Percentiles rank a stretch among this genome's conserved stretches.
Conservation (phyloP, 805 yeast species). For the Saccharomycopsis fodiens region DNA sequence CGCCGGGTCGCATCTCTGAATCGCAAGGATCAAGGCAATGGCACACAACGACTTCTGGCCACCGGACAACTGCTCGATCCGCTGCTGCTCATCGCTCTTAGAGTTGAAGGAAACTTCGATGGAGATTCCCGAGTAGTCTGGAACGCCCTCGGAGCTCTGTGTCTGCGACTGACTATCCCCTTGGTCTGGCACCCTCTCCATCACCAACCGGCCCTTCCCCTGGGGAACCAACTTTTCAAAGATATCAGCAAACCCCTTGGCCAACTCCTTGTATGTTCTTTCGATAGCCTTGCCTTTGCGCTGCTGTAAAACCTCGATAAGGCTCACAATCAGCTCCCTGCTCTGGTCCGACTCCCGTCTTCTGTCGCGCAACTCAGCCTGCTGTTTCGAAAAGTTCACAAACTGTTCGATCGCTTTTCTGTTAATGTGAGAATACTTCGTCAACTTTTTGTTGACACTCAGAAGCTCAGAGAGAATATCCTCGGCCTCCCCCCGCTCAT, state of each 20-base stretch:
- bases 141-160: conserved; percentile 27
- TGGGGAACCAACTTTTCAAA: conserved; percentile 78
- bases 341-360: conserved; percentile 64
- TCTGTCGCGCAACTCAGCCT: conserved; percentile 57
- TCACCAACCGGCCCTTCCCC: conserved; percentile 68
- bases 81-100: conserved; percentile 73
- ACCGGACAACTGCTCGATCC: conserved; percentile 88
- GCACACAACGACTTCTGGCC: conserved; percentile 98
- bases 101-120: conserved; percentile 88
- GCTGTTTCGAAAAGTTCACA: conserved; percentile 61
- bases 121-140: conserved; percentile 71
- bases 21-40: conserved; percentile 84
- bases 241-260: conserved; percentile 62
- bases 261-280: conserved; percentile 68
- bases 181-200: conserved; percentile 50
- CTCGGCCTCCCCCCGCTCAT: conserved; percentile 36
- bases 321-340: conserved; percentile 59
- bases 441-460: conserved; percentile 47
- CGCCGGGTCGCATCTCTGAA: conserved; percentile 93
- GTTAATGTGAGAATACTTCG: conserved; percentile 69
- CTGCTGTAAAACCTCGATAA: conserved; percentile 60
- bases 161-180: conserved; percentile 22
- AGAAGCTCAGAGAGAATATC: conserved; percentile 47
- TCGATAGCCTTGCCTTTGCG: conserved; percentile 81
- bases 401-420: conserved; percentile 86